phyloP scores from a whole-genome alignment of 495 filamentous ascomycete species.

The Aspergillus wentii region DNA sequence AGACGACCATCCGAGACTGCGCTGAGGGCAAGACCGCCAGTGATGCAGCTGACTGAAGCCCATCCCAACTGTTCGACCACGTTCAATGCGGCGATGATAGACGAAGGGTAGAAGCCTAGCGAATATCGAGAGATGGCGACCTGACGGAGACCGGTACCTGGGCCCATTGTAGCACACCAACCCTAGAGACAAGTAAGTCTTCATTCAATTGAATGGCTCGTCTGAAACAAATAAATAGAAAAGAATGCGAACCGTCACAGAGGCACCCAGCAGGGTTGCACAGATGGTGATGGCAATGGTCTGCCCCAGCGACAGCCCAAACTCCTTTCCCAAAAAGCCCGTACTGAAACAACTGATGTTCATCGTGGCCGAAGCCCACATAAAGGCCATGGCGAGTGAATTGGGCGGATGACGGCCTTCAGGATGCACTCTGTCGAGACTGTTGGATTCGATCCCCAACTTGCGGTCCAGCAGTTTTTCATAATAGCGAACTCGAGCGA shows the following conservation, averaged over 20 bases:
- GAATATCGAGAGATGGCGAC: slow-evolving; percentile 59
- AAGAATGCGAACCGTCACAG: slow-evolving; percentile 39
- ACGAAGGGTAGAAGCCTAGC: slow-evolving; percentile 28
- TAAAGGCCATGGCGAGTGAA: slow-evolving; percentile 41
- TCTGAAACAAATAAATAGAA: no score
- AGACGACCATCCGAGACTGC: slow-evolving; percentile 30
- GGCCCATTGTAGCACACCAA: slow-evolving; percentile 55
- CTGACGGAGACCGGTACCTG: slow-evolving; percentile 76
- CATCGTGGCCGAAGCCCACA: slow-evolving; percentile 50
- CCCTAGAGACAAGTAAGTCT: slow-evolving; percentile 13
- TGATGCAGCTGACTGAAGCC: slow-evolving; percentile 34
- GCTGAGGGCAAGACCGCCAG: slow-evolving; percentile 30
- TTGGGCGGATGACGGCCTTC: slow-evolving; percentile 32
- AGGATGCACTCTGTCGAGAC: slow-evolving; percentile 46
- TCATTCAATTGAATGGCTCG: no score
- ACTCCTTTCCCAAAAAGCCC: slow-evolving; percentile 31
- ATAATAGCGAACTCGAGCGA: slow-evolving; percentile 34
- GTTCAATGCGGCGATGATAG: slow-evolving; percentile 25
- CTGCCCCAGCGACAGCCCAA: slow-evolving; percentile 30
- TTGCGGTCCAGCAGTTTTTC: slow-evolving; percentile 47
- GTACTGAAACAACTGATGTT: slow-evolving; percentile 49
- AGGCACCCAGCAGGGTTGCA: slow-evolving; percentile 28
- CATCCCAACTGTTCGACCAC: slow-evolving; percentile 29
- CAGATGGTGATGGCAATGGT: slow-evolving; percentile 32
- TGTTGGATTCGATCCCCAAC: slow-evolving; percentile 49